Conservation (phyloP, 805 yeast genomes). For the Dipodascopsis uninucleata region DNA sequence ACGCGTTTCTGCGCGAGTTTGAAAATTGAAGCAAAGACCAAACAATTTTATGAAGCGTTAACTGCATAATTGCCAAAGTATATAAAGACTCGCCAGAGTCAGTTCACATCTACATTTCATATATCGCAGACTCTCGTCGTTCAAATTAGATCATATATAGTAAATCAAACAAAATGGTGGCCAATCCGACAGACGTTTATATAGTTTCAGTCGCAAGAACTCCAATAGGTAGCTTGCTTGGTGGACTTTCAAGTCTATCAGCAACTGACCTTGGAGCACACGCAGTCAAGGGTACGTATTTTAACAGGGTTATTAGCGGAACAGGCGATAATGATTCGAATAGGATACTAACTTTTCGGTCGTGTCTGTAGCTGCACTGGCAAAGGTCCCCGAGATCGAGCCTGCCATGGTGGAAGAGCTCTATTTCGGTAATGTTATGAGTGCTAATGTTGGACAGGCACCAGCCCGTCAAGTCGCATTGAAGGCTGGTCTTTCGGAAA, state of each 20-base stretch:
- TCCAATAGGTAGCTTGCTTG: slow-evolving; percentile 93
- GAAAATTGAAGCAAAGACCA: too few species aligned
- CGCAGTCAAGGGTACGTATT: slow-evolving; percentile 58
- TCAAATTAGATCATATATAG: too few species aligned
- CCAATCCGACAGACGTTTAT: slow-evolving; percentile 50
- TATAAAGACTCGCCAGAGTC: too few species aligned
- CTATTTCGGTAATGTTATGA: slow-evolving; percentile 84
- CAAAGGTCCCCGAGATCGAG: slow-evolving; percentile 78
- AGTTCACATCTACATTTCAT: too few species aligned
- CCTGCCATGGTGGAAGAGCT: slow-evolving; percentile 81
- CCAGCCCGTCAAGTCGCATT: slow-evolving; percentile 97
- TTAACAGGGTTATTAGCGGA: neutral
- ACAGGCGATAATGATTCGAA: slow-evolving; percentile 4
- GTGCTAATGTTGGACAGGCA: slow-evolving; percentile 90
- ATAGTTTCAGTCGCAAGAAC: slow-evolving; percentile 91
- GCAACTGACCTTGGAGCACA: slow-evolving; percentile 87
- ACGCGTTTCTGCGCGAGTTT: too few species aligned
- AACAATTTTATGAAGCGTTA: too few species aligned
- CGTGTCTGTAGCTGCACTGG: slow-evolving; percentile 62
- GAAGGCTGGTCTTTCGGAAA: slow-evolving; percentile 76
- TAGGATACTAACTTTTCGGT: too few species aligned
- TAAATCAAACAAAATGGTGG: slow-evolving; percentile 19
- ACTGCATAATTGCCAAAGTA: too few species aligned
- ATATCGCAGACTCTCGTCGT: too few species aligned
- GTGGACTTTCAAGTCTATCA: slow-evolving; percentile 66